These are phyloP conservation scores for Acacia acuminata DNA, from an alignment of 306 rosid genomes.

Conservation along the genomic window DNA sequence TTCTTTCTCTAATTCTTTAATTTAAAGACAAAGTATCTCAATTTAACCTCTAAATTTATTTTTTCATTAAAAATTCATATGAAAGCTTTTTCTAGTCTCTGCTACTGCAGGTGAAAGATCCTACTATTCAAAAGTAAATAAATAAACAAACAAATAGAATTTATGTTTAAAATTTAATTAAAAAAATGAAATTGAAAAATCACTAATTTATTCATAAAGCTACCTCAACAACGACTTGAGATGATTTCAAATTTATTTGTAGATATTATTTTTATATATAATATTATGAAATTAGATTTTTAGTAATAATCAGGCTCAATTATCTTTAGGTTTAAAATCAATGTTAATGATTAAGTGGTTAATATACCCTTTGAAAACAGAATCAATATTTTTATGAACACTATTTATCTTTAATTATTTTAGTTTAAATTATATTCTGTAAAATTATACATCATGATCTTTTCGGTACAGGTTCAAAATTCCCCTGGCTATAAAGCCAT, in stretches of 20 bases:
- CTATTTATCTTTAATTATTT: background rate
- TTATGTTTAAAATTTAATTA: background rate
- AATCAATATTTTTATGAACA: background rate
- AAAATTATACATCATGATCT: background rate
- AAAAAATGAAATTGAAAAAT: too few species aligned
- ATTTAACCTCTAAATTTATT: background rate
- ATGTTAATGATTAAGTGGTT: background rate
- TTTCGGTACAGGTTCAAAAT: conserved; percentile 13
- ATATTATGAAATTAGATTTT: too few species aligned
- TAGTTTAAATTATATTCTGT: background rate
- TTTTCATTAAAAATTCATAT: background rate
- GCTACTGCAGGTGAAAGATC: too few species aligned
- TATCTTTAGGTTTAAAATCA: background rate
- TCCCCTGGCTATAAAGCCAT: conserved; percentile 20
- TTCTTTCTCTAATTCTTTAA: background rate
- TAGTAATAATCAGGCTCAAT: too few species aligned
- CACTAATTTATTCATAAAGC: background rate
- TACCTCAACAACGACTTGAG: background rate
- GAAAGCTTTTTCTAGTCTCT: background rate
- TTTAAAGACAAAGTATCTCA: background rate
- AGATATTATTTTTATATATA: too few species aligned
- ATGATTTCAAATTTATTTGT: background rate
- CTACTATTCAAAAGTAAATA: background rate
- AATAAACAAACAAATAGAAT: background rate
- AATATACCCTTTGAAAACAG: background rate